Conservation (phyloP, 495 filamentous ascomycete species). For the Tetracladium setigerum region DNA sequence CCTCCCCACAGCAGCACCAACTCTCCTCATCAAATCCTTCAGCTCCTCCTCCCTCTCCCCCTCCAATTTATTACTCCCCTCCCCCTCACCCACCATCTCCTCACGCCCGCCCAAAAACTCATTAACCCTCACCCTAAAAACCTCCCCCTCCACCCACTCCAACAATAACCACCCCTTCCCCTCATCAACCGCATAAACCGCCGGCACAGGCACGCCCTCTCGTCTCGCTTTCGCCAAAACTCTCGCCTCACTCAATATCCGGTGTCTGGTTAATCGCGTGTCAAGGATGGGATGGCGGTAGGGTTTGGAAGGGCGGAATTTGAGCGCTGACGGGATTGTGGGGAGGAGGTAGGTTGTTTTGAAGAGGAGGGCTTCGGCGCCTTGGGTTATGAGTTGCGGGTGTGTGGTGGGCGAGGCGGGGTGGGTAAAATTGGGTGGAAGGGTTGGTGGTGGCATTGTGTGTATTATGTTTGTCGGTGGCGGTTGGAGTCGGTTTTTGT, state of each 20-base stretch:
- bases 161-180: conserved; percentile 82
- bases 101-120: conserved; percentile 40
- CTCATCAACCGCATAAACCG: conserved; percentile 66
- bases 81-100: conserved; percentile 9
- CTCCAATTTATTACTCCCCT: conserved; percentile 20
- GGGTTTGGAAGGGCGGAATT: conserved; percentile 86
- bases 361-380: conserved; percentile 94
- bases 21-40: conserved; percentile 55
- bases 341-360: conserved; percentile 71
- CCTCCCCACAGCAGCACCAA: conserved; percentile 68
- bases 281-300: conserved; percentile 93
- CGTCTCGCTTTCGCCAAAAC: conserved; percentile 65
- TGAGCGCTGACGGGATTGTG: conserved; percentile 66
- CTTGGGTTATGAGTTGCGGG: conserved; percentile 68
- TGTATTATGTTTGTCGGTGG: too few relatives aligned
- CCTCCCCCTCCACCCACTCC: conserved; percentile 81
- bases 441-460: too few relatives aligned
- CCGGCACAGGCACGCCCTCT: conserved; percentile 74
- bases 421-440: too few relatives aligned
- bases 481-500: too few relatives aligned
- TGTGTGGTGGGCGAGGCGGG: conserved; percentile 37
- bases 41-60: conserved; percentile 24
- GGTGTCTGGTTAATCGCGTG: conserved; percentile 73
- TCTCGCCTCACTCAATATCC: conserved; percentile 80
- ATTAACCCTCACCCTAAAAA: conserved; percentile 60